phyloP scores from a whole-genome alignment of 106 monocot genomes.

The Dioscorea zingiberensis region DNA sequence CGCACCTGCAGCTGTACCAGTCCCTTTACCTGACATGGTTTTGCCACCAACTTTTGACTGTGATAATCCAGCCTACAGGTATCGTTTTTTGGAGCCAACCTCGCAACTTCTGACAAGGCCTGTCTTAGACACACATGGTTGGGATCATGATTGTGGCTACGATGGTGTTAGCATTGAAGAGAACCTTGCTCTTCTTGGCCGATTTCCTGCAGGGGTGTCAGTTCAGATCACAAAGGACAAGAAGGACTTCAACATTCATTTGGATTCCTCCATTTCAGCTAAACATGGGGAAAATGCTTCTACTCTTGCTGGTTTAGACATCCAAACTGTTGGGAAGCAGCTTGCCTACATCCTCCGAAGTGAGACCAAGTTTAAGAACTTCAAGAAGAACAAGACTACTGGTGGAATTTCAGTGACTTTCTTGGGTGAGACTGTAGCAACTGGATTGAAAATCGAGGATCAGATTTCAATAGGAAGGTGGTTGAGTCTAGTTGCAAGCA shows the following conservation, averaged over 20 bases:
- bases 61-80: slow-evolving; percentile 63
- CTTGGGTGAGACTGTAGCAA: slow-evolving; percentile 76
- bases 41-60: slow-evolving; percentile 89
- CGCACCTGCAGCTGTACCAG: slow-evolving; percentile 66
- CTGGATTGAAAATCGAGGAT: slow-evolving; percentile 83
- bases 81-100: slow-evolving; percentile 87
- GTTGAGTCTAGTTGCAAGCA: slow-evolving; percentile 50
- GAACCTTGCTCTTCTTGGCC: slow-evolving; percentile 52
- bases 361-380: slow-evolving; percentile 84
- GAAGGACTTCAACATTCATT: slow-evolving; percentile 83
- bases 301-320: slow-evolving; percentile 75
- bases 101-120: slow-evolving; percentile 74
- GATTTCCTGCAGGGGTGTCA: slow-evolving; percentile 50
- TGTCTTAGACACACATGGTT: slow-evolving; percentile 77
- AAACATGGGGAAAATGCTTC: slow-evolving; percentile 85
- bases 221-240: slow-evolving; percentile 95
- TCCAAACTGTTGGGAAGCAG: slow-evolving; percentile 79
- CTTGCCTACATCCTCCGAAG: slow-evolving; percentile 65
- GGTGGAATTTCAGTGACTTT: slow-evolving; percentile 77
- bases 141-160: slow-evolving; percentile 98
- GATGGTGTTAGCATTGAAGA: slow-evolving; percentile 90
- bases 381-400: slow-evolving; percentile 83
- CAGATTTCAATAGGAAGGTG: slow-evolving; percentile 71
- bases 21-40: slow-evolving; percentile 87
- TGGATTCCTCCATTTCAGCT: slow-evolving; percentile 74